A percentile compares a stretch with the other conserved stretches of the same genome.
Conservation (phyloP, 768 basidiomycete species). For the Lentinula sp. region DNA sequence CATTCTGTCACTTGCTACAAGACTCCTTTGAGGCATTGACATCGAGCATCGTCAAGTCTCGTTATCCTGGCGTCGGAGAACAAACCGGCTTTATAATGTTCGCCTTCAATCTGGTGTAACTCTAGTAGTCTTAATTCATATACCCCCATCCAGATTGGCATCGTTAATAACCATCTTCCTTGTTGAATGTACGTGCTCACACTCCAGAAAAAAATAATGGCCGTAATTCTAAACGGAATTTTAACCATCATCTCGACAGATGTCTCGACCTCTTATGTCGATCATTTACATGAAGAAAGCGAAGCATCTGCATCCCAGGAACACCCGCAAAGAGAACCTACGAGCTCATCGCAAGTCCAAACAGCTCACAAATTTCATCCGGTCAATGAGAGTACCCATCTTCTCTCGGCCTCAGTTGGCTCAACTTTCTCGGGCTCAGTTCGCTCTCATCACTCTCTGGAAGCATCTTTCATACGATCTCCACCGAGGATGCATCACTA, state of each 20-base stretch:
- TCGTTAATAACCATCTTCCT: conserved; percentile 71
- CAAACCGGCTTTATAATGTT: conserved; percentile 74
- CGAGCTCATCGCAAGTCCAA: neutral
- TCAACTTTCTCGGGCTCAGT: neutral
- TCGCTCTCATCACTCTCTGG: conserved; percentile 10
- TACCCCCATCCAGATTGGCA: conserved; percentile 34
- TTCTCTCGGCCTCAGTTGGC: conserved; percentile 3
- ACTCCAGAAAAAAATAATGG: neutral
- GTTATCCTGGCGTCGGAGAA: conserved; percentile 43
- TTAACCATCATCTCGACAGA: conserved; percentile 33
- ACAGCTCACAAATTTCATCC: neutral
- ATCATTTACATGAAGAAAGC: conserved; percentile 58
- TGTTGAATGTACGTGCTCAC: conserved; percentile 60
- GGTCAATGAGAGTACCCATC: conserved; percentile 1
- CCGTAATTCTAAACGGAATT: neutral
- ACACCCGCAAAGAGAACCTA: conserved; percentile 3
- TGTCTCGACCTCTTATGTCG: conserved; percentile 69
- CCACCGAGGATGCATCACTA: conserved; percentile 3
- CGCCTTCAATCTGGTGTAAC: conserved; percentile 16
- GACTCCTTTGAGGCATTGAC: conserved; percentile 65
- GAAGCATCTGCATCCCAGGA: conserved; percentile 15
- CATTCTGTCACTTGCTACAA: conserved; percentile 76
- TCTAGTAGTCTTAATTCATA: neutral
- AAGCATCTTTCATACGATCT: conserved; percentile 11
- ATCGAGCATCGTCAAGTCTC: conserved; percentile 35